These are phyloP conservation scores for Yarrowia keelungensis DNA, from an alignment of 805 yeast genomes.

Conservation along the genomic window DNA sequence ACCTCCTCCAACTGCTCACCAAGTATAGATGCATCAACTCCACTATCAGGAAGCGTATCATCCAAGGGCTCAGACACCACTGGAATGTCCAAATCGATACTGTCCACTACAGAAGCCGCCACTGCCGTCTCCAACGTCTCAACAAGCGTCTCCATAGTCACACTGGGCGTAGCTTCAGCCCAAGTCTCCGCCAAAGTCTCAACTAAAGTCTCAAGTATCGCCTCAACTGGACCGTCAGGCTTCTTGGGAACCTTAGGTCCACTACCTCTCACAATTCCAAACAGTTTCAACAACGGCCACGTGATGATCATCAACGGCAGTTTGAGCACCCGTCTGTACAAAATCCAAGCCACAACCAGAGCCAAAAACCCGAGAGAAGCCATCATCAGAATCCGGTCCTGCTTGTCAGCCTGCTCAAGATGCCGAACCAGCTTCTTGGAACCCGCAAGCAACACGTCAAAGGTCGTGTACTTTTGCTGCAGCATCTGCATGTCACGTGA, in stretches of 20 bases:
- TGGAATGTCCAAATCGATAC: slow-evolving; percentile 7
- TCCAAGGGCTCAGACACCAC: slow-evolving; percentile 24
- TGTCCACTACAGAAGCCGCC: not conserved
- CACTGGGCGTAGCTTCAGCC: slow-evolving; percentile 15
- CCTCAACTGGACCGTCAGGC: not conserved
- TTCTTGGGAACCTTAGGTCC: slow-evolving; percentile 13
- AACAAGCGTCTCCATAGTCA: slow-evolving; percentile 3
- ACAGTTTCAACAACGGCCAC: slow-evolving; percentile 46
- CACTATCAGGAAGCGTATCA: slow-evolving; percentile 27
- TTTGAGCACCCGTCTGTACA: slow-evolving; percentile 52
- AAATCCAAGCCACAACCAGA: slow-evolving; percentile 50
- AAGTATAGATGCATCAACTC: not conserved
- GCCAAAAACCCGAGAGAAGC: slow-evolving; percentile 51
- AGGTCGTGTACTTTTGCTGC: slow-evolving; percentile 50
- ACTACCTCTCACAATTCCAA: slow-evolving; percentile 41
- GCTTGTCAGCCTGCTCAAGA: slow-evolving; percentile 53
- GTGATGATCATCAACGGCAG: slow-evolving; percentile 50
- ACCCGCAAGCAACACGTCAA: slow-evolving; percentile 51
- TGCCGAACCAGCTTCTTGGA: slow-evolving; percentile 50
- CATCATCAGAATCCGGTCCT: slow-evolving; percentile 52
- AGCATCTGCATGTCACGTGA: slow-evolving; percentile 50
- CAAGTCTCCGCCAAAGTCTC: slow-evolving; percentile 2
- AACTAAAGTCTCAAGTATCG: slow-evolving; percentile 3
- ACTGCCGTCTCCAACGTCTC: slow-evolving; percentile 1
- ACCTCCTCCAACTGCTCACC: not conserved